A percentile compares a stretch with the other conserved stretches of the same genome.
phyloP scores from a whole-genome alignment of 1,284 basidiomycete species.

The Ceratobasidium sp. region DNA sequence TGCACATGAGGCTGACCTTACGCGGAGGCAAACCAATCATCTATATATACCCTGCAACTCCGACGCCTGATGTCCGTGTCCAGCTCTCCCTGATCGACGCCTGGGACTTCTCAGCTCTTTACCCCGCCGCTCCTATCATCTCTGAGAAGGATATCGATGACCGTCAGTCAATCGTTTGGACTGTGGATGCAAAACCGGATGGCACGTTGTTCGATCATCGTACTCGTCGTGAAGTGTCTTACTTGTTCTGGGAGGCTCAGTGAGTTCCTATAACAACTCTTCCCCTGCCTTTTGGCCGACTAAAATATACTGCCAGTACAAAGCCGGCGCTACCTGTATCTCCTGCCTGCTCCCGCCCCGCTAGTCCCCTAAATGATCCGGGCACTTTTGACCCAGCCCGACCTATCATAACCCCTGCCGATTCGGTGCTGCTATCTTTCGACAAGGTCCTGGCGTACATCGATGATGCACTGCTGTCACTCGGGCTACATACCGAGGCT shows the following conservation, averaged over 20 bases:
- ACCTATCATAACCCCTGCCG: background rate
- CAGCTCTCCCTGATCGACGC: conserved; percentile 49
- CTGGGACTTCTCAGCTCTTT: conserved; percentile 53
- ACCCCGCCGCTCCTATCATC: conserved; percentile 48
- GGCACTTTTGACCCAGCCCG: conserved; percentile 5
- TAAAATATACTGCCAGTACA: conserved; percentile 56
- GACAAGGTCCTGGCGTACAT: conserved; percentile 55
- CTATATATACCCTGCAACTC: conserved; percentile 47
- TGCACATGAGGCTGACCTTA: background rate
- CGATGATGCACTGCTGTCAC: conserved; percentile 55
- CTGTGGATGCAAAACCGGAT: conserved; percentile 52
- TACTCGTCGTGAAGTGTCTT: conserved; percentile 52
- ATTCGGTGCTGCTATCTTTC: conserved; percentile 18
- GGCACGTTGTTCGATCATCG: conserved; percentile 54
- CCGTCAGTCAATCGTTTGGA: conserved; percentile 50
- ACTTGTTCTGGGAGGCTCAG: conserved; percentile 59
- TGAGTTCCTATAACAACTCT: conserved; percentile 27
- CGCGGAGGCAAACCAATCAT: conserved; percentile 50
- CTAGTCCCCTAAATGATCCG: conserved; percentile 51
- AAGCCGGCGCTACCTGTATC: background rate
- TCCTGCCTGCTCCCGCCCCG: background rate
- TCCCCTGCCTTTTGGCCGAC: no score
- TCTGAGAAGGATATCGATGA: background rate
- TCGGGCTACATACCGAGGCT: conserved; percentile 61
- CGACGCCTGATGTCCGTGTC: conserved; percentile 47